Conservation (phyloP, 371 early-diverging fungal species). For the Apophysomyces trapeziformis region DNA sequence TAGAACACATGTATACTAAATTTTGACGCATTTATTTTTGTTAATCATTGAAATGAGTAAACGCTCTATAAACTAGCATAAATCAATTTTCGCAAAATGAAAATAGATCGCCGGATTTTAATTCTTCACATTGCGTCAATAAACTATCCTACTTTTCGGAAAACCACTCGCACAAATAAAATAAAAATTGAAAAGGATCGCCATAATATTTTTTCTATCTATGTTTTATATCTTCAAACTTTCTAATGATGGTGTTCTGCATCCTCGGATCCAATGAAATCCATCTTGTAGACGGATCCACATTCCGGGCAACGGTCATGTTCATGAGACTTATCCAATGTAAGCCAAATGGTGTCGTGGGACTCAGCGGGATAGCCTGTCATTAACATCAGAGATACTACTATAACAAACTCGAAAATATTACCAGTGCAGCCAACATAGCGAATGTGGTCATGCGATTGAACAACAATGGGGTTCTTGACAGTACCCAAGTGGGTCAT, state of each 20-base stretch:
- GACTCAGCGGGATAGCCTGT: slow-evolving; percentile 87
- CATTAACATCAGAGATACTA: not conserved
- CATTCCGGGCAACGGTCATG: slow-evolving; percentile 97
- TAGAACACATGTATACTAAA: no score
- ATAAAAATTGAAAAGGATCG: not conserved
- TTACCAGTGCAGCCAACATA: slow-evolving; percentile 92
- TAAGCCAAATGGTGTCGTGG: slow-evolving; percentile 87
- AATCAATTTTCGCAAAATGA: no score
- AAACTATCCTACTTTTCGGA: no score
- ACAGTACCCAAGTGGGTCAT: slow-evolving; percentile 78
- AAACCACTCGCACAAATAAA: not conserved
- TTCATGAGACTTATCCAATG: slow-evolving; percentile 74
- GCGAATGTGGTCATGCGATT: slow-evolving; percentile 77
- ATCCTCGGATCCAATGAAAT: slow-evolving; percentile 54
- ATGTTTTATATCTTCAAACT: slow-evolving; percentile 10
- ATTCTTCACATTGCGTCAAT: not conserved
- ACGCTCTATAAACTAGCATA: no score
- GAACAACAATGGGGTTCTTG: slow-evolving; percentile 82
- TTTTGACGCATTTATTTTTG: no score
- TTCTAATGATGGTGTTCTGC: slow-evolving; percentile 47
- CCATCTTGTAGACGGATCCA: slow-evolving; percentile 82
- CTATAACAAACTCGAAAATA: not conserved
- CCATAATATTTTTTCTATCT: slow-evolving; percentile 12
- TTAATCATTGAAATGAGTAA: no score
- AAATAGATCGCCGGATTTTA: no score